Evolutionary conservation across 495 filamentous ascomycete species (phyloP), one percentile per base, ranked within the genome.

Genomic region (Hyaloscypha bicolor): DNA sequence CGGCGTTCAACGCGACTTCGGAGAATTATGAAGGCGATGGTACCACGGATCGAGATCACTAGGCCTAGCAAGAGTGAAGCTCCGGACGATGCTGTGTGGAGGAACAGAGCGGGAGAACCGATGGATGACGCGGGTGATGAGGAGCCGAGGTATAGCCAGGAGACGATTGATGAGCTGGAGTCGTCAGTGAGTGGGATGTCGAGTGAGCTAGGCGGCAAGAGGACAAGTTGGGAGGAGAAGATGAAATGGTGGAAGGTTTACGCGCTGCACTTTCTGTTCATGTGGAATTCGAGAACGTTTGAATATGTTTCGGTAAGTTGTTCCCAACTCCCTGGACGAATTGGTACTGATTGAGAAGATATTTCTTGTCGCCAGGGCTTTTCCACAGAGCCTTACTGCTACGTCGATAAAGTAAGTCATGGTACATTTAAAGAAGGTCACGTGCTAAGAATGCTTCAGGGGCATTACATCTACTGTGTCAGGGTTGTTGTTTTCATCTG

Each of bases 321-420:
- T 33, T 25, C n/a, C 6, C 53, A 33, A 62, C 22, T 37, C 30
- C 31, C 25, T 25, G 14, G 19, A 48, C 19, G 29, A 9, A 19
- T 8, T 30, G 35, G 55, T 37, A 55, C 55, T 63, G 16, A 52
- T 32, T 14, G 3, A 22, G 16, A 32, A 79, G 78, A 76, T 89
- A 16, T 74, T 87, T 14, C 89, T 85, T 74, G 79, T 90, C 29
- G 87, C 88, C 3, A 66, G 77, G 1, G 82, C 86, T 55, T 88
- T 80, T 66, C 85, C 84, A 0, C 79, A 76, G 2, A 86, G 79
- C 0, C 72, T 89, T 35, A 77, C 79, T 30, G 76, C 80, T 72
- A 51, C 80, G 68, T 69, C 77, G 69, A 69, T 84, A 70, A 68
- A 75, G 72, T 69, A 74, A 67, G 67, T 70, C 35, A 6, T 14